Percentiles rank a stretch among this genome's conserved stretches.
phyloP scores from a whole-genome alignment of 352 stramenopile species.

The Pythium pyrilobum region DNA sequence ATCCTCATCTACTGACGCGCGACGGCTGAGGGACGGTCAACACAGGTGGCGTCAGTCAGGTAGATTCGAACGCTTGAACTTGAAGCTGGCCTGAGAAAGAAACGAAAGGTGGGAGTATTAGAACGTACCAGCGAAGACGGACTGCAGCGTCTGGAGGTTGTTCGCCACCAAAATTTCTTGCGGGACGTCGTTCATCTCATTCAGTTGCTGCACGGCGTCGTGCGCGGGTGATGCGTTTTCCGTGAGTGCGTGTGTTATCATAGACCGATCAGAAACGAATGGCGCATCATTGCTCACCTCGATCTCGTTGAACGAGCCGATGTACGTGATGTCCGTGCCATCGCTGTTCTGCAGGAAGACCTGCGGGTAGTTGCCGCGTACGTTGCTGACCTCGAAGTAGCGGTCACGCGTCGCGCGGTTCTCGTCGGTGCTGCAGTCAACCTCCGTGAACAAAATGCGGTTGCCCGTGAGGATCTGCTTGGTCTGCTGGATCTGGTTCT shows the following conservation, averaged over 20 bases:
- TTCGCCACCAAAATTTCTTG: conserved; percentile 68
- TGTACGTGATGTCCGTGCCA: conserved; percentile 42
- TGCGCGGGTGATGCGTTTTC: too few species aligned
- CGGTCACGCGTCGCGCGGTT: conserved; percentile 66
- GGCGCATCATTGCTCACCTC: conserved; percentile 32
- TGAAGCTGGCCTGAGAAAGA: too few species aligned
- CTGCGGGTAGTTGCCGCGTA: conserved; percentile 84
- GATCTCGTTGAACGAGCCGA: conserved; percentile 79
- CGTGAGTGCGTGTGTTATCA: too few species aligned
- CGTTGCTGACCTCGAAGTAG: conserved; percentile 74
- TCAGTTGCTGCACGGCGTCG: conserved; percentile 58
- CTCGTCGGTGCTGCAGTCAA: conserved; percentile 80
- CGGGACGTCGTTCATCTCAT: conserved; percentile 80
- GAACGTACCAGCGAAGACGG: conserved; percentile 60
- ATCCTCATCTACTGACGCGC: too few species aligned
- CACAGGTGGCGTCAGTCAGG: too few species aligned
- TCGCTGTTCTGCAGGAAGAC: conserved; percentile 70
- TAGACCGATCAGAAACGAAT: background rate
- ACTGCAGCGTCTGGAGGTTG: conserved; percentile 66
- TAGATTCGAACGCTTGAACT: background rate
- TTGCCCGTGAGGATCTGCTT: conserved; percentile 71
- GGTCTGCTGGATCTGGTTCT: conserved; percentile 66
- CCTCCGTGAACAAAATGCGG: conserved; percentile 60
- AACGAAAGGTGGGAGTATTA: background rate
- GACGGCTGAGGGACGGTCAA: too few species aligned